A percentile compares a stretch with the other conserved stretches of the same genome.
phyloP scores from a whole-genome alignment of 2,329 filamentous ascomycete genomes.

The Tolypocladium album region DNA sequence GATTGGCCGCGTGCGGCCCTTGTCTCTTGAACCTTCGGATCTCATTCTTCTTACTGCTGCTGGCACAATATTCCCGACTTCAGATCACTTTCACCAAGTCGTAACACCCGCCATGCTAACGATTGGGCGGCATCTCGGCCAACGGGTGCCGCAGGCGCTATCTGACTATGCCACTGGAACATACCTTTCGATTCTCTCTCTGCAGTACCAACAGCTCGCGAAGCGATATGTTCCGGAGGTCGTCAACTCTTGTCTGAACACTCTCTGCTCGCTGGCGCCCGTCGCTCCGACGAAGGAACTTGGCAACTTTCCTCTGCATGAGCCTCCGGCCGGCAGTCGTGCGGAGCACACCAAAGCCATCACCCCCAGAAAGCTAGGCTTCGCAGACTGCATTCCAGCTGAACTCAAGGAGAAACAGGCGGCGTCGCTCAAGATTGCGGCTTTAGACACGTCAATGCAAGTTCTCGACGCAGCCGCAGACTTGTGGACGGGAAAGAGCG shows the following conservation, averaged over 20 bases:
- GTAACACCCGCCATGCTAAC: conserved; percentile 80
- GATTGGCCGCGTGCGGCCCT: conserved; percentile 36
- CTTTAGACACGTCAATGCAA: conserved; percentile 51
- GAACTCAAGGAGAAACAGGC: conserved; percentile 20
- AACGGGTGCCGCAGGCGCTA: conserved; percentile 57
- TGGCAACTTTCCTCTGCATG: conserved; percentile 52
- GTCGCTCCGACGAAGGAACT: conserved; percentile 31
- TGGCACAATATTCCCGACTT: conserved; percentile 80
- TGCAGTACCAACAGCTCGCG: conserved; percentile 75
- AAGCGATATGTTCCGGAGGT: conserved; percentile 87
- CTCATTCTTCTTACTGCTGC: conserved; percentile 76
- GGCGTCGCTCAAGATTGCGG: conserved; percentile 39
- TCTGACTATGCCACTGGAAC: conserved; percentile 62
- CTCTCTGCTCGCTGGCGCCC: conserved; percentile 57
- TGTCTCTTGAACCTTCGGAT: conserved; percentile 55
- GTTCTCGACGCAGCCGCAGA: conserved; percentile 60
- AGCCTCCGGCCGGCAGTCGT: conserved; percentile 39
- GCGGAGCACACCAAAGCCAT: conserved; percentile 31
- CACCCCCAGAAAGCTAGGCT: conserved; percentile 41
- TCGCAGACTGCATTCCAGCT: conserved; percentile 43
- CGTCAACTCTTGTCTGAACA: conserved; percentile 70
- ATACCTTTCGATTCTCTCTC: conserved; percentile 65
- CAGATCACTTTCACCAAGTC: conserved; percentile 94
- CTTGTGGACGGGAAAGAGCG: conserved; percentile 60
- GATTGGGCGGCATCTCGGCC: conserved; percentile 74